These are phyloP conservation scores for Cryptococcus deneoformans DNA, from an alignment of 1,284 basidiomycete genomes.

Conservation along the genomic window DNA sequence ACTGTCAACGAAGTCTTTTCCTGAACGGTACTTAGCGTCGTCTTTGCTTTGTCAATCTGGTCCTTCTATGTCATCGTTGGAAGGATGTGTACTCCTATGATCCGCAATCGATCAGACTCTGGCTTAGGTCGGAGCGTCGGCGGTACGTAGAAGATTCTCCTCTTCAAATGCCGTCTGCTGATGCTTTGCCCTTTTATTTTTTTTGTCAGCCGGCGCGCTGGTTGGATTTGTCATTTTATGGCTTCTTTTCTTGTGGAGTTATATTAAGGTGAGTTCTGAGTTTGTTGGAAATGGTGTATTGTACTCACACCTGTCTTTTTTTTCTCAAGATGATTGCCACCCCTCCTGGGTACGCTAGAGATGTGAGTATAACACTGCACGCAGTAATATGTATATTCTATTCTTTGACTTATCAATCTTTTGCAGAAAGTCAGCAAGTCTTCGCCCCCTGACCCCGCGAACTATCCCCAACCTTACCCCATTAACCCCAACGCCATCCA, in stretches of 20 bases:
- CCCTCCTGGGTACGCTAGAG: conserved; percentile 64
- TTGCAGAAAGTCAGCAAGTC: conserved; percentile 42
- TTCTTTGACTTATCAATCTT: conserved; percentile 1
- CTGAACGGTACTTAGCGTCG: conserved; percentile 20
- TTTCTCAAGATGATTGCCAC: conserved; percentile 56
- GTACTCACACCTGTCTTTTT: background rate
- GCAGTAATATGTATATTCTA: background rate
- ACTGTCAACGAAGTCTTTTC: background rate
- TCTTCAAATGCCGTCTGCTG: background rate
- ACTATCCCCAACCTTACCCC: background rate
- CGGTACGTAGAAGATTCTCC: conserved; percentile 53
- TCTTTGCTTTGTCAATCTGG: conserved; percentile 35
- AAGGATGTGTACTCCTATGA: conserved; percentile 62
- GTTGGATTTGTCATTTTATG: conserved; percentile 60
- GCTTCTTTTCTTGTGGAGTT: conserved; percentile 70
- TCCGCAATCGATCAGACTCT: conserved; percentile 51
- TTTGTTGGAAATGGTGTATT: background rate
- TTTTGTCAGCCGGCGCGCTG: conserved; percentile 57
- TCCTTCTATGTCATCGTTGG: conserved; percentile 67
- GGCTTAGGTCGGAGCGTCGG: conserved; percentile 56
- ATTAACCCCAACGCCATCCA: conserved; percentile 1
- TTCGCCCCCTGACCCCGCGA: conserved; percentile 24
- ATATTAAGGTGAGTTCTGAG: conserved; percentile 58
- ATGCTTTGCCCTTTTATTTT: background rate
- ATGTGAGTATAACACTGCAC: conserved; percentile 53